Evolutionary conservation across 1,139 yeast genomes (phyloP), one percentile per base, ranked within the genome.

Genomic region (Nadsonia commutata): DNA sequence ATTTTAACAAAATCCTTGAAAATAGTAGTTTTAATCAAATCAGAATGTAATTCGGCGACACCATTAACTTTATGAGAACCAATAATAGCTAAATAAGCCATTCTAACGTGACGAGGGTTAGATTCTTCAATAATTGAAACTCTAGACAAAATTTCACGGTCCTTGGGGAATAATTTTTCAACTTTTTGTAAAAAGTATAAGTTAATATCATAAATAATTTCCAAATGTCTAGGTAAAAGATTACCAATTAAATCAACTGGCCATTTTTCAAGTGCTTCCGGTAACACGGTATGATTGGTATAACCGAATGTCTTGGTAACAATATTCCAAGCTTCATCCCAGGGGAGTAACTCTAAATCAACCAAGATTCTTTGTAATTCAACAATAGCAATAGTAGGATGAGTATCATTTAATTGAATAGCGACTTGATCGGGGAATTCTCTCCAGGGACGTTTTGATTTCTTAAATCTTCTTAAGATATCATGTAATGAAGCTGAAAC

Each of bases 201-300:
- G 64, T 86, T 88, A 62, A 86, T 81, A 50, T 84, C 93, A 62
- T 83, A 86, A 56, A 86, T 80, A 54, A 86, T 82, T 64, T 86
- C 94, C 68, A 88, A 68, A 63, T 86, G 96, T 63, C 96, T 77
- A 50, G 97, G 97, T 52, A 86, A 72, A 58, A 86, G 66, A 55
- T 71, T 75, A 41, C 83, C 85, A 50, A 86, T 64, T 52, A 86
- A 70, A 44, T 80, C 80, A 46, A 88, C 80, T 3, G 95, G 94
- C 96, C 97, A 86, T 65, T 84, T 86, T 66, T 86, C 97, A 52
- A 86, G 72, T 18, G 96, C 96, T 67, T 86, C 96, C 48, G 81
- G 78, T 83, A 86, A 78, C 41, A 86, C 96, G 0, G 97, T 88
- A 61, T 86, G 96, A 65, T 86, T 86, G 23, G 96, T 86, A 70